Conservation (phyloP, 306 rosid species). For the Dalbergia cultrata region DNA sequence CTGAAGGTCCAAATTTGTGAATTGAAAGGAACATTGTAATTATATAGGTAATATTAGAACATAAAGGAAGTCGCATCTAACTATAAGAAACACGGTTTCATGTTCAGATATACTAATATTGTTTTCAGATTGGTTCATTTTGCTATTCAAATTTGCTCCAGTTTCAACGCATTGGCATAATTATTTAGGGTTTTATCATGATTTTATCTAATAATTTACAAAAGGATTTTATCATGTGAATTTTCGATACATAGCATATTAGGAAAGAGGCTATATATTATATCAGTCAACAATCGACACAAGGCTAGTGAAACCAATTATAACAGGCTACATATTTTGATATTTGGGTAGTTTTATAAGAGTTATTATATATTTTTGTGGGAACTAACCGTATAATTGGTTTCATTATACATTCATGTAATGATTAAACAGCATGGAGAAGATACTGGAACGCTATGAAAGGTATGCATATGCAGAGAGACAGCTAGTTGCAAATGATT, state of each 20-base stretch:
- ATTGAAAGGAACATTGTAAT: background rate
- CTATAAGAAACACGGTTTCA: background rate
- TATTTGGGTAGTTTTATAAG: too few relatives aligned
- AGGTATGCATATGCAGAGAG: conserved; percentile 83
- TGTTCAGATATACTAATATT: background rate
- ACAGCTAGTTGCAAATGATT: conserved; percentile 63
- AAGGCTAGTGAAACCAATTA: background rate
- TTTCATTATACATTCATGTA: background rate
- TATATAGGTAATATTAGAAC: background rate
- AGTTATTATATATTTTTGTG: background rate
- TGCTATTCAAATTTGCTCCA: background rate
- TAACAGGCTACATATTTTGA: background rate
- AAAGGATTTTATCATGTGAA: background rate
- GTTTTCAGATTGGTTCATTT: background rate
- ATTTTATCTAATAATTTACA: background rate
- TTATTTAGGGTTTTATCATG: too few relatives aligned
- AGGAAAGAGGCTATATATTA: background rate
- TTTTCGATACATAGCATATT: background rate
- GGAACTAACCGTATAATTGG: background rate
- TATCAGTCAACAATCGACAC: background rate
- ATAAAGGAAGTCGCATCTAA: background rate
- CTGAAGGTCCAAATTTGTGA: background rate
- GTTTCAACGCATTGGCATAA: conserved; percentile 9
- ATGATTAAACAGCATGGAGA: conserved; percentile 77
- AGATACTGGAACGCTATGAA: conserved; percentile 89